Conservation (phyloP, 2,329 filamentous ascomycete genomes). For the Aspergillus pseudoglaucus region DNA sequence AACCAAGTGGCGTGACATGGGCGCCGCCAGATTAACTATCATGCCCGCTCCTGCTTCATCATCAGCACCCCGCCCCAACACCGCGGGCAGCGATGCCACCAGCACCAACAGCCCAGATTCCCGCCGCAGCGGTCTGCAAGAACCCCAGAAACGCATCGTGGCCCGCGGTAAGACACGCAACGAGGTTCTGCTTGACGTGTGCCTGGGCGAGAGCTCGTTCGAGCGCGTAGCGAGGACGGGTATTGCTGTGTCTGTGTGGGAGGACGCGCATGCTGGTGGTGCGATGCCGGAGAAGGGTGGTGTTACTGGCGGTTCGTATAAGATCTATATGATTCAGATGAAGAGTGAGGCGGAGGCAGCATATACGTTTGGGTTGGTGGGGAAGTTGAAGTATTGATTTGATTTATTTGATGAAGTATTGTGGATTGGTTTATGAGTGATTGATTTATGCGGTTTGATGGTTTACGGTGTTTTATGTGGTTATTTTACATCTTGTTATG, state of each 20-base stretch:
- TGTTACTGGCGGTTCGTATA: constrained; percentile 52
- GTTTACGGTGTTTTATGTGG: not conserved
- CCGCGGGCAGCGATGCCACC: constrained; percentile 30
- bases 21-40: constrained; percentile 76
- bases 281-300: constrained; percentile 48
- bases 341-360: constrained; percentile 48
- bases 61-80: constrained; percentile 44
- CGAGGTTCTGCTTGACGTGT: constrained; percentile 70
- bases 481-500: no score
- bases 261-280: constrained; percentile 61
- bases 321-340: constrained; percentile 61
- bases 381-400: constrained; percentile 44
- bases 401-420: not conserved
- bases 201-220: constrained; percentile 77
- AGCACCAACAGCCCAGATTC: constrained; percentile 19
- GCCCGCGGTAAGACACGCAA: constrained; percentile 64
- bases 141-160: constrained; percentile 77
- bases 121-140: constrained; percentile 45
- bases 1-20: constrained; percentile 86
- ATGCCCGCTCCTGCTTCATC: constrained; percentile 49
- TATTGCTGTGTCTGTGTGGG: constrained; percentile 84
- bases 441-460: not conserved
- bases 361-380: constrained; percentile 50
- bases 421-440: not conserved
- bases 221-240: constrained; percentile 76